Evolutionary conservation across 1,284 basidiomycete species (phyloP), one percentile per base, ranked within the genome.

Genomic region (Schizopora paradoxa): DNA sequence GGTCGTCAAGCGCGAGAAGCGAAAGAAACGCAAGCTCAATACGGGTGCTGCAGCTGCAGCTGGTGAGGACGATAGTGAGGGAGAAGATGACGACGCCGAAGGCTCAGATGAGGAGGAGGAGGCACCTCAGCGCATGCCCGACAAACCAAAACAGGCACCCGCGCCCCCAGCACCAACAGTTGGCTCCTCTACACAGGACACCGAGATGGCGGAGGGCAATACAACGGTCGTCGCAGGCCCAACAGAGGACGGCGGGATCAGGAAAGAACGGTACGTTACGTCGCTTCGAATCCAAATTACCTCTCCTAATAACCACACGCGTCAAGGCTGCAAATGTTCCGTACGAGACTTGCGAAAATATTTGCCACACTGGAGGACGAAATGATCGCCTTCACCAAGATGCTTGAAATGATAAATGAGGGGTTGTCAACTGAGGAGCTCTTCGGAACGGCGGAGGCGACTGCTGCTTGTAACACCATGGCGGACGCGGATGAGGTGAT

Each of bases 401-500:
- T 97, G 28, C 65, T 97, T 18, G 76, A 84, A 51, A 65, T 77
- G 44, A 70, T 98, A 62, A 98, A 99, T 60, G 74, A 82, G 52
- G 90, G 86, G 11, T 64, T 95, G 38, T 60, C 74, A 13, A 76
- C 77, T 1, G 76, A 77, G 29, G 72, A 75, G 16, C 67, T 92
- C 37, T 98, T 92, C 61, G 83, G 86, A 6, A 83, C 80, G 1
- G 73, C 73, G 18, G 94, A 98, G 64, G 94, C 88, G 5, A 80
- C 75, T 16, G 71, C 73, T 48, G 84, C 86, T 35, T 84, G 87
- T 47, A 71, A 80, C 52, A 66, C 70, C 37, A 97, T 98, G 94
- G 74, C 80, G 42, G 82, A 87, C 33, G 74, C 74, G 19, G 88
- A 93, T 57, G 85, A 94, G 64, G 69, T 97, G 55, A 92, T 97